phyloP scores from a whole-genome alignment of 106 monocot species.

The Acanthochlamys bracteata region DNA sequence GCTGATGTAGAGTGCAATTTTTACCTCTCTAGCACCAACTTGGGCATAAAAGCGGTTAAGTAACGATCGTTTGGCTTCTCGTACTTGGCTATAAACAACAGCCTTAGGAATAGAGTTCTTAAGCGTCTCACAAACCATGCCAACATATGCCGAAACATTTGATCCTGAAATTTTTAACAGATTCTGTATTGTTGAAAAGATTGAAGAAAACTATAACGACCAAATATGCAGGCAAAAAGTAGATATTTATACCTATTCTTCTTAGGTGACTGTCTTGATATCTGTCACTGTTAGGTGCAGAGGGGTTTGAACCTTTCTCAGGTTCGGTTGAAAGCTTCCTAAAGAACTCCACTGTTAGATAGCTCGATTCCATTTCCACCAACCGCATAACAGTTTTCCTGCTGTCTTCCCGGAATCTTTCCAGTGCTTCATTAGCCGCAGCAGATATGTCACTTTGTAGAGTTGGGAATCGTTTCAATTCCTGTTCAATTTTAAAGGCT shows the following conservation, averaged over 20 bases:
- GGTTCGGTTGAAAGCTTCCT: constrained; percentile 79
- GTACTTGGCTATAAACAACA: constrained; percentile 73
- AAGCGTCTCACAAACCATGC: constrained; percentile 75
- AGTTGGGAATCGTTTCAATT: constrained; percentile 79
- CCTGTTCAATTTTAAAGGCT: constrained; percentile 25
- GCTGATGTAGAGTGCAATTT: too few relatives aligned
- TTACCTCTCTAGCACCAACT: constrained; percentile 75
- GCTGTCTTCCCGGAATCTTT: constrained; percentile 84
- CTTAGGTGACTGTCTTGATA: constrained; percentile 64
- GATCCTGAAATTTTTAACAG: constrained; percentile 36
- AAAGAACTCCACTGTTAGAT: constrained; percentile 89
- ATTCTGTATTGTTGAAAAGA: too few relatives aligned
- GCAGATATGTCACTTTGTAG: constrained; percentile 88
- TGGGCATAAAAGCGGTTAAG: constrained; percentile 80
- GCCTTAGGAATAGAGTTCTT: constrained; percentile 85
- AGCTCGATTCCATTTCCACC: constrained; percentile 90
- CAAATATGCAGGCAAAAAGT: not conserved
- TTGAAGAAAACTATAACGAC: too few relatives aligned
- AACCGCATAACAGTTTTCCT: constrained; percentile 70
- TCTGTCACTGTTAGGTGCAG: constrained; percentile 32
- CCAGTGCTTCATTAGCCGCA: constrained; percentile 78
- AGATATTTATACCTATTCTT: constrained; percentile 51
- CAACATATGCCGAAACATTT: constrained; percentile 75
- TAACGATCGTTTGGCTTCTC: constrained; percentile 65
- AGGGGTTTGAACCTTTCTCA: constrained; percentile 41